Conservation (phyloP, 305 asterid genomes). For the Fraxinus nigra region DNA sequence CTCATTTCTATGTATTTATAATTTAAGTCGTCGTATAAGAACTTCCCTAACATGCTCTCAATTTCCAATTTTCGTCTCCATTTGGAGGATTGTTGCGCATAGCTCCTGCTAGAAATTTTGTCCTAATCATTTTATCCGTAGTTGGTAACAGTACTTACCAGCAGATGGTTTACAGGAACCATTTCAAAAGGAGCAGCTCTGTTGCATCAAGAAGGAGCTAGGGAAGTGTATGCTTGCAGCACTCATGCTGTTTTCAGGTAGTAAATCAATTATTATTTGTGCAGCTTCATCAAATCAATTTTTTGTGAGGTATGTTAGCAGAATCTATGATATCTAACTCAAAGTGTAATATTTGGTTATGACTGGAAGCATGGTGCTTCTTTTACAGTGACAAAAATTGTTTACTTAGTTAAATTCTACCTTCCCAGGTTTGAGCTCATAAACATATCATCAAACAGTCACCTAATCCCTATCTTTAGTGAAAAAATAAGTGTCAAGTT, state of each 20-base stretch:
- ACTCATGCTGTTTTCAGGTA: slow-evolving; percentile 96
- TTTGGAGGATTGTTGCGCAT: neutral
- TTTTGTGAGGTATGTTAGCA: neutral
- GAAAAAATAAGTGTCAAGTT: neutral
- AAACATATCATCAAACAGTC: neutral
- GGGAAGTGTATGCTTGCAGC: slow-evolving; percentile 95
- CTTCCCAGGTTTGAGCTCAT: neutral
- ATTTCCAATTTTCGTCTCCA: neutral
- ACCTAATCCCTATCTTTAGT: neutral
- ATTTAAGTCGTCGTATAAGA: neutral
- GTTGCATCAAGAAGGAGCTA: slow-evolving; percentile 92
- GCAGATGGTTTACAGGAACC: slow-evolving; percentile 55
- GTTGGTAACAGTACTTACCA: slow-evolving; percentile 16
- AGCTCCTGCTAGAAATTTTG: neutral
- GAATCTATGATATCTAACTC: neutral
- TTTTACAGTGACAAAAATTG: neutral
- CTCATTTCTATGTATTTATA: neutral
- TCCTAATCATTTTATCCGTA: slow-evolving; percentile 15
- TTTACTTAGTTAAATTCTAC: neutral
- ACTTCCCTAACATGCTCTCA: neutral
- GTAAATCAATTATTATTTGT: slow-evolving; percentile 8
- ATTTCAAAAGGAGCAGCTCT: slow-evolving; percentile 90
- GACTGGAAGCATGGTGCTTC: neutral
- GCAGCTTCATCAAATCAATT: slow-evolving; percentile 3
- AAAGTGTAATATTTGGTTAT: neutral